Evolutionary conservation across 2,329 filamentous ascomycete species (phyloP).

Genomic region (Phaeosphaeriaceae sp.): DNA sequence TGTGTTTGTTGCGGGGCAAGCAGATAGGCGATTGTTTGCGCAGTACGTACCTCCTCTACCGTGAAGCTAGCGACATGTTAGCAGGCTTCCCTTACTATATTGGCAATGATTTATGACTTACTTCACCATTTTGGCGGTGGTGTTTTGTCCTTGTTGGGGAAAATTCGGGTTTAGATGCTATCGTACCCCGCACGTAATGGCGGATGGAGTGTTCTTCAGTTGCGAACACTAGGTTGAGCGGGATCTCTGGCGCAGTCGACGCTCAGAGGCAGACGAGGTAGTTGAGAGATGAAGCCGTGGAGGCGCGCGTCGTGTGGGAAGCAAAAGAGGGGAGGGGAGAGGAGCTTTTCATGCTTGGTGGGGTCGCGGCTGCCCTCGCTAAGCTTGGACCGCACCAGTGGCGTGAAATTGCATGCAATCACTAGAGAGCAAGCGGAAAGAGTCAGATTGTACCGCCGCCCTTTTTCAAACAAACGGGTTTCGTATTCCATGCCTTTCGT

Average conservation of each 20-base stretch:
- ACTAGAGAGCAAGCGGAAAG: not conserved
- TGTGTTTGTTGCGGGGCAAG: conserved; percentile 1
- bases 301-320: conserved; percentile 26
- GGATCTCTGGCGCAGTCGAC: conserved; percentile 43
- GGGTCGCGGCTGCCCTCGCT: not conserved
- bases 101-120: no score
- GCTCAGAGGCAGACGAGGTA: conserved; percentile 36
- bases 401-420: not conserved
- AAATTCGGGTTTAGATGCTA: conserved; percentile 42
- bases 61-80: conserved; percentile 82
- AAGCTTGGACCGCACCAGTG: not conserved
- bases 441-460: conserved; percentile 12
- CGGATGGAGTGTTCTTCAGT: conserved; percentile 28
- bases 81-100: conserved; percentile 35
- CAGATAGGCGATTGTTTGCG: conserved; percentile 27
- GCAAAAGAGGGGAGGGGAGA: conserved; percentile 15
- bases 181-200: conserved; percentile 45
- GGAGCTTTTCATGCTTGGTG: conserved; percentile 8
- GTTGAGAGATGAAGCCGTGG: conserved; percentile 29
- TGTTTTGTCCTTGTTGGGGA: conserved; percentile 49
- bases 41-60: conserved; percentile 76
- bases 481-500: not conserved
- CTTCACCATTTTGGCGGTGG: conserved; percentile 99
- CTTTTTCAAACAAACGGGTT: conserved; percentile 13
- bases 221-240: conserved; percentile 24